A percentile compares a stretch with the other conserved stretches of the same genome.
Conservation (phyloP, 768 basidiomycete species). For the Auricularia heimuer region DNA sequence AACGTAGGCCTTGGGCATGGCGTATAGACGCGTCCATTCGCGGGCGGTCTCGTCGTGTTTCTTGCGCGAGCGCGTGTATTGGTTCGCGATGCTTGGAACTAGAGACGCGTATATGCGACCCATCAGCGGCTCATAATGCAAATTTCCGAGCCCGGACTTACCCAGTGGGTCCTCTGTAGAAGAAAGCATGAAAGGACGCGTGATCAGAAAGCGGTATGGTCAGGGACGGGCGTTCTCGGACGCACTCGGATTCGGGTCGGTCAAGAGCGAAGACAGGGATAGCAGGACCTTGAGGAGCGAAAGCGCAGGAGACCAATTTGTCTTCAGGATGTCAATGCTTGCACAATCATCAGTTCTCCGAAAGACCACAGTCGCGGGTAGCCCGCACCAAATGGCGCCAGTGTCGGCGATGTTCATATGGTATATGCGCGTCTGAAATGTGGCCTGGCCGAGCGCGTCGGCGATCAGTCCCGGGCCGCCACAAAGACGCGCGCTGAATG, state of each 20-base stretch:
- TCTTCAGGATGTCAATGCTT: slow-evolving; percentile 87
- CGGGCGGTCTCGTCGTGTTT: slow-evolving; percentile 70
- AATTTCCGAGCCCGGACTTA: slow-evolving; percentile 19
- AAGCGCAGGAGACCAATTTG: slow-evolving; percentile 89
- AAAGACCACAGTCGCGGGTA: neutral
- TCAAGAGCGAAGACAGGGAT: slow-evolving; percentile 83
- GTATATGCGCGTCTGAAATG: slow-evolving; percentile 39
- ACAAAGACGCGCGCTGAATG: slow-evolving; percentile 42
- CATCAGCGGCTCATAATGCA: neutral
- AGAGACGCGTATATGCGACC: neutral
- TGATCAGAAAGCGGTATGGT: neutral
- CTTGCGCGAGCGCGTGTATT: slow-evolving; percentile 54
- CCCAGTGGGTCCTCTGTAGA: slow-evolving; percentile 60
- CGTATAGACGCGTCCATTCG: slow-evolving; percentile 68
- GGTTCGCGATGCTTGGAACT: slow-evolving; percentile 66
- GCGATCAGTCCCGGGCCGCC: slow-evolving; percentile 1
- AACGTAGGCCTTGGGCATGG: slow-evolving; percentile 15
- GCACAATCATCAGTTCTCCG: slow-evolving; percentile 29
- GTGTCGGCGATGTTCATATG: slow-evolving; percentile 56
- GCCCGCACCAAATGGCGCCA: slow-evolving; percentile 3
- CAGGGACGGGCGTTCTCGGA: slow-evolving; percentile 7
- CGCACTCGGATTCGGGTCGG: slow-evolving; percentile 89
- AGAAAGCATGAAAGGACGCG: neutral
- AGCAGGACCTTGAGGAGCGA: slow-evolving; percentile 93
- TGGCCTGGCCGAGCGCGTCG: slow-evolving; percentile 1